Evolutionary conservation across 2,329 filamentous ascomycete species (phyloP).

Genomic region (Rutstroemia sp.): DNA sequence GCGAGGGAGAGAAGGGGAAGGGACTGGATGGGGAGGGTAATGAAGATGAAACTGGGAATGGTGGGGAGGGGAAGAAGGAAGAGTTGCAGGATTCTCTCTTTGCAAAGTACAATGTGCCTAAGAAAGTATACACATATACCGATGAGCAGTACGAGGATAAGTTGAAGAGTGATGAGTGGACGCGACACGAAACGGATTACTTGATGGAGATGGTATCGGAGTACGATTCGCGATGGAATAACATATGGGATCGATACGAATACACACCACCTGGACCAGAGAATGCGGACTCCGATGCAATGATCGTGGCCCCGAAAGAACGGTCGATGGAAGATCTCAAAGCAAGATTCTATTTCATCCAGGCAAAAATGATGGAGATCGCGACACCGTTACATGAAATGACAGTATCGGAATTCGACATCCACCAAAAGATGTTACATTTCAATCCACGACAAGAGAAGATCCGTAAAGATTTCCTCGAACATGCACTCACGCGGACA

Average conservation of each 20-base stretch:
- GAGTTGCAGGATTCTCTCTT: constrained; percentile 56
- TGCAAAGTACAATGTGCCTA: constrained; percentile 80
- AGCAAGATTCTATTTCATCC: constrained; percentile 80
- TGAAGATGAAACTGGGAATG: constrained; percentile 33
- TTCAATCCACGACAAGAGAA: constrained; percentile 78
- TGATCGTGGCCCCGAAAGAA: constrained; percentile 37
- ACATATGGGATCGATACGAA: constrained; percentile 91
- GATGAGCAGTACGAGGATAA: constrained; percentile 78
- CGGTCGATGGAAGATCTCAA: constrained; percentile 88
- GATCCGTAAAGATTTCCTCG: constrained; percentile 76
- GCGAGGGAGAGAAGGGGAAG: constrained; percentile 40
- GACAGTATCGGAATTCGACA: constrained; percentile 74
- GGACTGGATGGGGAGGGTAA: constrained; percentile 33
- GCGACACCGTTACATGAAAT: constrained; percentile 78
- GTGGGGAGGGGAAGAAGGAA: constrained; percentile 15
- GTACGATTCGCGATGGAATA: constrained; percentile 81
- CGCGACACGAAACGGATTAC: constrained; percentile 90
- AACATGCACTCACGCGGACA: constrained; percentile 68
- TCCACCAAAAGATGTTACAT: constrained; percentile 78
- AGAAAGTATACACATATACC: constrained; percentile 72
- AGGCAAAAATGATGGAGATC: constrained; percentile 72
- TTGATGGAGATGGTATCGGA: constrained; percentile 67
- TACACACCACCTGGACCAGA: constrained; percentile 41
- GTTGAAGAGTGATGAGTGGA: constrained; percentile 72
- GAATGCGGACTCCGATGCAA: background rate